These are phyloP conservation scores for Cucurbita argyrosperma DNA, from an alignment of 306 rosid species.

Conservation along the genomic window DNA sequence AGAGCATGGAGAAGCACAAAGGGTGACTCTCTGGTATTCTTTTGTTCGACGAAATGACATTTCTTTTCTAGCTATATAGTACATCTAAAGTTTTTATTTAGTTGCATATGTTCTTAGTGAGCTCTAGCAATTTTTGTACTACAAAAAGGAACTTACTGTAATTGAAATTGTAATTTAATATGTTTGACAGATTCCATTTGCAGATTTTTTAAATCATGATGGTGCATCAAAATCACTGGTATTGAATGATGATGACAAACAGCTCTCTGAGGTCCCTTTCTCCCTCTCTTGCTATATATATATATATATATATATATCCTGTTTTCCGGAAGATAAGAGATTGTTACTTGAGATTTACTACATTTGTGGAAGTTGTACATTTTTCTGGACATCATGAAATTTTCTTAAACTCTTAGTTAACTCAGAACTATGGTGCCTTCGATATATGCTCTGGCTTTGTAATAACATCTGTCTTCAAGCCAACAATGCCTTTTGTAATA, in stretches of 20 bases:
- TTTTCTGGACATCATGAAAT: background rate
- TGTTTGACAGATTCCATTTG: conserved; percentile 66
- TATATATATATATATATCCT: background rate
- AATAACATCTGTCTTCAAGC: background rate
- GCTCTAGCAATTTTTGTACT: background rate
- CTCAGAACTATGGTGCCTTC: background rate
- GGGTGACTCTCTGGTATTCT: conserved; percentile 68
- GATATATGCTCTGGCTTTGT: background rate
- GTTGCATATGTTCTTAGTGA: background rate
- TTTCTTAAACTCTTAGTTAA: background rate
- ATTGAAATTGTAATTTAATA: conserved; percentile 4
- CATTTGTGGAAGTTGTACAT: background rate
- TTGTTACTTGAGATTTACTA: background rate
- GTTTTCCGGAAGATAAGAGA: background rate
- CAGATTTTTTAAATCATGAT: conserved; percentile 71
- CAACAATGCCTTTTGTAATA: background rate
- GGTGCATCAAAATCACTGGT: conserved; percentile 56
- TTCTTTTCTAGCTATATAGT: background rate
- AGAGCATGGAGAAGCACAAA: conserved; percentile 72
- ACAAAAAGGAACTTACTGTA: background rate
- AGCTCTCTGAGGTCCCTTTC: conserved; percentile 39
- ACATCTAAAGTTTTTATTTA: background rate
- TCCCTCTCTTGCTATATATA: background rate
- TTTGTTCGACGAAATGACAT: background rate
- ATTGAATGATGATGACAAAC: conserved; percentile 46